Conservation (phyloP, 2,329 filamentous ascomycete genomes). For the Microascus cirrosus region DNA sequence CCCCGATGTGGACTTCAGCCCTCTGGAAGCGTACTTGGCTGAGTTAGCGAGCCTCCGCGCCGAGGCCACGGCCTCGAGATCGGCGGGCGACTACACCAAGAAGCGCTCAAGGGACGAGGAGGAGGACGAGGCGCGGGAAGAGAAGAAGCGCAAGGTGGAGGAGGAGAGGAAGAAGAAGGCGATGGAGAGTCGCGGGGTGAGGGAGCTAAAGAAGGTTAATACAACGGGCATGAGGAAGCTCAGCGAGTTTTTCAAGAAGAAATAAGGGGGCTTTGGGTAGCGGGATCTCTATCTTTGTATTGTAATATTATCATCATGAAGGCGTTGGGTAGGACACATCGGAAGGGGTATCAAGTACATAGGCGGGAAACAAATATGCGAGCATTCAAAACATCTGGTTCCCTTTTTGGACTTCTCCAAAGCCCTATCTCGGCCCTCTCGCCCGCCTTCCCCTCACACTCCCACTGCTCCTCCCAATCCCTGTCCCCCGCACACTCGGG, state of each 20-base stretch:
- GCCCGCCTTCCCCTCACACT: not conserved
- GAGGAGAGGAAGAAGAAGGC: conserved; percentile 81
- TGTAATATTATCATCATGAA: not conserved
- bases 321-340: not conserved
- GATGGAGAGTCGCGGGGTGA: conserved; percentile 62
- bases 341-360: not conserved
- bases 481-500: not conserved
- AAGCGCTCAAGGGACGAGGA: conserved; percentile 61
- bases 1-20: conserved; percentile 48
- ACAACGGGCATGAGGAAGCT: conserved; percentile 93
- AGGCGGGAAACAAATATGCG: not conserved
- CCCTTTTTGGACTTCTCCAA: not conserved
- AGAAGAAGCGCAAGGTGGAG: conserved; percentile 77
- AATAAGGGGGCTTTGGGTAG: conserved; percentile 14
- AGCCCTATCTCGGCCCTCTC: not conserved
- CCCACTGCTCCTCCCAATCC: not conserved
- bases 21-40: conserved; percentile 59
- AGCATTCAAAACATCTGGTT: not conserved
- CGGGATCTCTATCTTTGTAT: not conserved
- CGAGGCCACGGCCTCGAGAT: conserved; percentile 59
- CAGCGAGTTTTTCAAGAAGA: conserved; percentile 85
- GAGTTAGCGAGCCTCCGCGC: conserved; percentile 56
- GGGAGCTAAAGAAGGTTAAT: conserved; percentile 80
- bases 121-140: conserved; percentile 50
- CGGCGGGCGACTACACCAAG: conserved; percentile 57